Base-by-base conservation (phyloP, 129 eudicot species). In the Daucus carota region DNA sequence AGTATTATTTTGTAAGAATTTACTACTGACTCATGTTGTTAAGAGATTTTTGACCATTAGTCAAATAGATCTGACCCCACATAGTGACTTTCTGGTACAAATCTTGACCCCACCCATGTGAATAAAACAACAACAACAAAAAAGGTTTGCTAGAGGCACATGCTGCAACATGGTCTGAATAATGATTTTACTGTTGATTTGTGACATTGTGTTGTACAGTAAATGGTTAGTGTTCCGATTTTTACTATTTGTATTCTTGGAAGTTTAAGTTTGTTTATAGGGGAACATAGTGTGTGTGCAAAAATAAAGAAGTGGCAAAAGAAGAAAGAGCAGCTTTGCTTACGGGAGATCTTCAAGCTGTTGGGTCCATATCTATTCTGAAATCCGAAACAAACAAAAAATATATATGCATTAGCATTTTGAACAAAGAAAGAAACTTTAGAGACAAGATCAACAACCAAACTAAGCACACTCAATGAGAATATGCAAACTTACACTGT, bases 291-390 rank as follows among this genome's bases (percentile, higher is more conserved):
- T 34, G 28, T 14, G n/a, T 45, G 8, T 48, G 1, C 32, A 24
- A 45, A 45, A 41, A 68, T 24, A 31, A 3, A 5, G 20, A 42
- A 29, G 40, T 36, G 40, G 40, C 40, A 36, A 20, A 40, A 36
- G 33, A 9, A 70, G 20, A 63, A 31, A 62, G 68, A 31, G 2
- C 7, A 16, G 72, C 18, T 54, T 47, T 15, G 85, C 97, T 91
- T 85, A 91, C 97, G 92, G 54, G 75, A 91, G 82, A 88, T 81
- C 65, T 80, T 81, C 46, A 91, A 77, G 52, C 97, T 91, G 47
- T 94, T 92, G 76, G 90, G 88, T 24, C 97, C 97, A 63, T 78
- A 87, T 38, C 85, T 76, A 8, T 80, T 75, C 79, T 83, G 86
- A 62, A 72, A 80, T 60, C n/a, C 26, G 63, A 77, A 73, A 60